Evolutionary conservation across 768 basidiomycete species (phyloP).

Genomic region (Leccinum variicolor): DNA sequence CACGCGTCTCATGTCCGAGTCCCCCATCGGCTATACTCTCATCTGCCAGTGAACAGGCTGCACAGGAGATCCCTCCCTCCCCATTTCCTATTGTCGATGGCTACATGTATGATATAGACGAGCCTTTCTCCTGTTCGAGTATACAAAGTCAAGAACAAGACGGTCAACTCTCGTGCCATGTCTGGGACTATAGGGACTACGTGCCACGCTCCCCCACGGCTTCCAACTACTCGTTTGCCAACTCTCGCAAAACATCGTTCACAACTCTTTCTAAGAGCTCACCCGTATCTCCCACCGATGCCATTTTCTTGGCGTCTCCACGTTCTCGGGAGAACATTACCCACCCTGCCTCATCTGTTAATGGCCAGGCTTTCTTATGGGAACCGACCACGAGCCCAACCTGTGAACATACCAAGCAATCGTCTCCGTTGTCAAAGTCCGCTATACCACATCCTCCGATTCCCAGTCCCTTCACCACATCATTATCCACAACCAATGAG

Average conservation of each 20-base stretch:
- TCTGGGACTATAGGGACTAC: constrained; percentile 25
- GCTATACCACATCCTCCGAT: constrained; percentile 6
- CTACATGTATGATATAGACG: constrained; percentile 5
- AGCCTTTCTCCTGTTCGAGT: constrained; percentile 1
- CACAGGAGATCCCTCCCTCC: constrained; percentile 21
- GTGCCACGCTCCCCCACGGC: constrained; percentile 24
- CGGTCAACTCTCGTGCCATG: constrained; percentile 2
- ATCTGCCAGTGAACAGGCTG: constrained; percentile 28
- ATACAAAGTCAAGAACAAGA: constrained; percentile 11
- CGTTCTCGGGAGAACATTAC: constrained; percentile 23
- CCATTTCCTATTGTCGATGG: constrained; percentile 15
- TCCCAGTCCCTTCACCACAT: neutral
- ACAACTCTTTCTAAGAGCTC: constrained; percentile 22
- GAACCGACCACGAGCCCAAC: neutral
- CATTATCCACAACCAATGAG: neutral
- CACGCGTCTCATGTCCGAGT: constrained; percentile 27
- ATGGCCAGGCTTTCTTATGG: constrained; percentile 4
- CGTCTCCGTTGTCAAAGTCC: neutral
- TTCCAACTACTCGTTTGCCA: constrained; percentile 25
- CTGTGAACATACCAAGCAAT: neutral
- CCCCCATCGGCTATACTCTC: constrained; percentile 31
- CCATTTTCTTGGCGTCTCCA: constrained; percentile 12
- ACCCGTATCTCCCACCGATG: constrained; percentile 19
- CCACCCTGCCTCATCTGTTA: constrained; percentile 21
- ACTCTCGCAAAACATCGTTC: constrained; percentile 23